phyloP scores from a whole-genome alignment of 1,284 basidiomycete genomes.

The Lentinus polychrous region DNA sequence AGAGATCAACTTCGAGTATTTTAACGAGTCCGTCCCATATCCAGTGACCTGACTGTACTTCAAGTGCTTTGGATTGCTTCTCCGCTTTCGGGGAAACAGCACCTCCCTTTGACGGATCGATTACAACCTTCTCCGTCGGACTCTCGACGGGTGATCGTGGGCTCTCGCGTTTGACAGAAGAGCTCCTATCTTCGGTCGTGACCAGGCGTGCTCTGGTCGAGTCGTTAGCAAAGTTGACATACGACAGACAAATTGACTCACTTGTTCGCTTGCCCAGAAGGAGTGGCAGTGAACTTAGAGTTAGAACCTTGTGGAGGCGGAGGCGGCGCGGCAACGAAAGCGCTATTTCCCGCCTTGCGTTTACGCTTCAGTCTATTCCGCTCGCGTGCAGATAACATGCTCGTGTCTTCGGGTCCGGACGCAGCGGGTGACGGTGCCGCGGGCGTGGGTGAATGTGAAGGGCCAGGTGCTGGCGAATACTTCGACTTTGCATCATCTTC shows the following conservation, averaged over 20 bases:
- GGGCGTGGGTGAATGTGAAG: slow-evolving; percentile 48
- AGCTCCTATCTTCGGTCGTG: slow-evolving; percentile 37
- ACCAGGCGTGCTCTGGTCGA: slow-evolving; percentile 58
- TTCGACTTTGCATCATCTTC: slow-evolving; percentile 8
- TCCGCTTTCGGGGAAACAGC: slow-evolving; percentile 71
- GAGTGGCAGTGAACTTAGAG: slow-evolving; percentile 49
- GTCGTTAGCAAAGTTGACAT: slow-evolving; percentile 17
- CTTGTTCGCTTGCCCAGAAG: slow-evolving; percentile 54
- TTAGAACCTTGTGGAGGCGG: slow-evolving; percentile 43
- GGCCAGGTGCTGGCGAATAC: slow-evolving; percentile 18
- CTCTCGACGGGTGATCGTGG: slow-evolving; percentile 36
- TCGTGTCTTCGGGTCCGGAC: slow-evolving; percentile 38
- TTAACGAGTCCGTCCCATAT: slow-evolving; percentile 85
- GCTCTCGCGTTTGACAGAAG: slow-evolving; percentile 48
- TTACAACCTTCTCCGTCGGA: slow-evolving; percentile 55
- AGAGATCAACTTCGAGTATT: slow-evolving; percentile 80
- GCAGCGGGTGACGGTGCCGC: slow-evolving; percentile 46
- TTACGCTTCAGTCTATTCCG: slow-evolving; percentile 89
- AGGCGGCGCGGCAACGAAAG: slow-evolving; percentile 67
- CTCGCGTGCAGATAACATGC: slow-evolving; percentile 74
- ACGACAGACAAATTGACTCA: slow-evolving; percentile 26
- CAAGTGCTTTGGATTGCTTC: slow-evolving; percentile 66
- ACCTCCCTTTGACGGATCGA: slow-evolving; percentile 76
- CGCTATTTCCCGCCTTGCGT: slow-evolving; percentile 78
- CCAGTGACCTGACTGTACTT: slow-evolving; percentile 73